phyloP scores from a whole-genome alignment of 108 stramenopile species.

The Cyclotella cryptica region DNA sequence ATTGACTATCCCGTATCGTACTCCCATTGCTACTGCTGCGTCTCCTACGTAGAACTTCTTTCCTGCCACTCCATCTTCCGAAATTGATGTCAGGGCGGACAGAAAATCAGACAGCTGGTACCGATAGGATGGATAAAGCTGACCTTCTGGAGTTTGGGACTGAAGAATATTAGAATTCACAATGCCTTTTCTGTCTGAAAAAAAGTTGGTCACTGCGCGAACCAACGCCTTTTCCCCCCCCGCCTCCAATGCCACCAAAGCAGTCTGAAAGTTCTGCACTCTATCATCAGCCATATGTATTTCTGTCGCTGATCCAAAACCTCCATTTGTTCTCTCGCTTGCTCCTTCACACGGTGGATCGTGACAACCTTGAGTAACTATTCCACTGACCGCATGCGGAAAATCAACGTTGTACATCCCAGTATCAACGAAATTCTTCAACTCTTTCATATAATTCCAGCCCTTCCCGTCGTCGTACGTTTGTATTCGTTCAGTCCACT shows the following conservation, averaged over 20 bases:
- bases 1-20: conserved; percentile 48
- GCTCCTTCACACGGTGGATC: conserved; percentile 43
- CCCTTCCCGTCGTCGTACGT: conserved; percentile 36
- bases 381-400: conserved; percentile 22
- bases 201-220: conserved; percentile 31
- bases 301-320: conserved; percentile 18
- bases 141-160: conserved; percentile 47
- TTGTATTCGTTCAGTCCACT: conserved; percentile 58
- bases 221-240: conserved; percentile 43
- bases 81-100: conserved; percentile 32
- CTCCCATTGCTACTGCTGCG: conserved; percentile 16
- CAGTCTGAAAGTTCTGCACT: conserved; percentile 32
- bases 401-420: conserved; percentile 41
- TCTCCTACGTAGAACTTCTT: conserved; percentile 49
- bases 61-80: conserved; percentile 34
- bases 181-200: conserved; percentile 17
- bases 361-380: conserved; percentile 45
- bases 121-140: conserved; percentile 47
- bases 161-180: conserved; percentile 33
- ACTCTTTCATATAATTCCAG: conserved; percentile 45
- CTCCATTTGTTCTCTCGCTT: conserved; percentile 1
- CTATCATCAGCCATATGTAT: conserved; percentile 26
- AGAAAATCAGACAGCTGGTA: conserved; percentile 46
- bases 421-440: conserved; percentile 48
- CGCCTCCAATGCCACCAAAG: conserved; percentile 38